phyloP scores from a whole-genome alignment of 83 land plant species.

The Thuja plicata region DNA sequence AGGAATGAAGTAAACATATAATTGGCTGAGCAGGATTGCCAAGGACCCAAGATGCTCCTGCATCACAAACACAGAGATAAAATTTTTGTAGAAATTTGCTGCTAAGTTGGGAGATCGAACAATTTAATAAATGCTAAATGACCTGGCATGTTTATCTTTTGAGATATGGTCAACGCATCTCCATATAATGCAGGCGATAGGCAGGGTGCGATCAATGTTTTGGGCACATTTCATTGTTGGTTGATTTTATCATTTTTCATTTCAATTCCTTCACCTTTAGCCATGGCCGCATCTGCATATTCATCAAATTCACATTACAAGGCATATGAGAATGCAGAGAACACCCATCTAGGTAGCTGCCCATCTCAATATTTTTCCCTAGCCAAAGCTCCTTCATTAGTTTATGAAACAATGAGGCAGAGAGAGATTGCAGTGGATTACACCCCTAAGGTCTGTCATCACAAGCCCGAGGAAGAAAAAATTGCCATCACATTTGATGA shows the following conservation, averaged over 20 bases:
- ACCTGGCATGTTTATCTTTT: not conserved
- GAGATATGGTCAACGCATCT: not conserved
- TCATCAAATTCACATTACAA: not conserved
- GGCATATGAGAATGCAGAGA: not conserved
- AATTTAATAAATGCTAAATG: not conserved
- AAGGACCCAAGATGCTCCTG: too few relatives aligned
- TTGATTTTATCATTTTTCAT: not conserved
- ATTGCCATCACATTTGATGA: slow-evolving; percentile 54
- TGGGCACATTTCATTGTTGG: not conserved
- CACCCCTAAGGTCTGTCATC: slow-evolving; percentile 53
- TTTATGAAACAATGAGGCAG: slow-evolving; percentile 23
- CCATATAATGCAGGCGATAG: not conserved
- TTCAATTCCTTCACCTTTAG: not conserved
- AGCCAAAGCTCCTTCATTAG: not conserved
- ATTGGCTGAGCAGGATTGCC: too few relatives aligned
- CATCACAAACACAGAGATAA: too few relatives aligned
- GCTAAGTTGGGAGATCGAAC: too few relatives aligned
- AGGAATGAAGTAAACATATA: too few relatives aligned
- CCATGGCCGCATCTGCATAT: not conserved
- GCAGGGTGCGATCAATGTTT: not conserved
- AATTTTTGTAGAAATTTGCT: too few relatives aligned
- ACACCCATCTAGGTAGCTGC: not conserved
- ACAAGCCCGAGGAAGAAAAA: slow-evolving; percentile 27
- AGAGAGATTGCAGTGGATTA: slow-evolving; percentile 63
- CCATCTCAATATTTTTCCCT: slow-evolving; percentile 4